Base-by-base conservation (phyloP, 2,329 filamentous ascomycete species). In the Hypomyces rosellus region DNA sequence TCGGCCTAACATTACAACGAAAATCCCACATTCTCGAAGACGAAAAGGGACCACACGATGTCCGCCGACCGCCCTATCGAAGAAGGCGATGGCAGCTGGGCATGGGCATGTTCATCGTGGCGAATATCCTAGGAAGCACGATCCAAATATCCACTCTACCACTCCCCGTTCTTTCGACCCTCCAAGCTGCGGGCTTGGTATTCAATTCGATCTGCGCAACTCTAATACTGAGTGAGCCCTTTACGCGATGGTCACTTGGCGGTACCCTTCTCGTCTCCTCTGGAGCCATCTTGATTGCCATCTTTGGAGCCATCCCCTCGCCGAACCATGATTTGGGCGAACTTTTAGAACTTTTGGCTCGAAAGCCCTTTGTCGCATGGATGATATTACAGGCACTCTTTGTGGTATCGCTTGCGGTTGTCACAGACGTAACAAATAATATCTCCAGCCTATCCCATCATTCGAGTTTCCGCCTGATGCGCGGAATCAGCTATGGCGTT, bases 181-280 rank as follows among this genome's bases (percentile, higher is more conserved):
- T 99, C 36, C 93, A 99, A 72, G 92, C 92, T 15, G 95, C 92
- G 3, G 93, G 93, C 41, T 78, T 99, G 49, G 93, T 99, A 55
- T 99, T 99, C 77, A 99, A 99, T 74, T 96, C 92, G 51, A 89
- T 97, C 68, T 96, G 95, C 76, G 93, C 93, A 54, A 95, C 90
- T 41, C 73, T 97, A 51, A 89, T 97, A 62, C 80, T 99, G 44
- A 85, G 87, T 63, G 92, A 99, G 69, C 89, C 91, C 4, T 99
- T 97, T 70, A 97, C 93, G 47, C 82, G 81, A 66, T 95, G 90
- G 79, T 96, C 92, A n/a, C 77, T 95, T 36, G 81, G 88, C 62
- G 93, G 93, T 36, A 99, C 93, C 1, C 61, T 93, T 47, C 80
- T 99, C 45, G 93, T 97, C 39, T 92, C 89, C 55, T 76, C 76